Evolutionary conservation across 2,329 filamentous ascomycete genomes (phyloP).

Genomic region (Sarocladium brachiariae): DNA sequence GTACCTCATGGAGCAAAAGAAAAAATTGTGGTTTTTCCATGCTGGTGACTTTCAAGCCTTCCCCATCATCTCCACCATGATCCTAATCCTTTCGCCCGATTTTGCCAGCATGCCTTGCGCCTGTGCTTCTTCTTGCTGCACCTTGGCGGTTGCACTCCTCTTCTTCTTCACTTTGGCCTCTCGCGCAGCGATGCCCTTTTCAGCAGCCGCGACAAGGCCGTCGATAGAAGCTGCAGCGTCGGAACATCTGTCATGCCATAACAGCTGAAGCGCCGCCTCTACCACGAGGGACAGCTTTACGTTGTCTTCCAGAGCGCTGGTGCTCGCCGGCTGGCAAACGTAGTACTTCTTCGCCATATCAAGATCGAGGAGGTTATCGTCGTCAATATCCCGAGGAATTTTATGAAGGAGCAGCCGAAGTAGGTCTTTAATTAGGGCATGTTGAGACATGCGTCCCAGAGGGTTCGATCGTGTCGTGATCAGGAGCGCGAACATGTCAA

Average conservation of each 20-base stretch:
- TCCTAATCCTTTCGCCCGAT: conserved; percentile 36
- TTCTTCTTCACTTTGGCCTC: conserved; percentile 38
- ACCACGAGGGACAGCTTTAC: conserved; percentile 64
- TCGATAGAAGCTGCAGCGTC: conserved; percentile 26
- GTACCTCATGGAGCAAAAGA: no score
- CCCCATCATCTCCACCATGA: conserved; percentile 25
- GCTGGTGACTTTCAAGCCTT: background rate
- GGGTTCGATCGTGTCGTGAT: conserved; percentile 29
- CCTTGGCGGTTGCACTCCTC: conserved; percentile 25
- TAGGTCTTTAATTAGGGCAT: conserved; percentile 39
- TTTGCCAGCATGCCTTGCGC: conserved; percentile 37
- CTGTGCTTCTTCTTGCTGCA: conserved; percentile 29
- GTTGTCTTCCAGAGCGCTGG: conserved; percentile 57
- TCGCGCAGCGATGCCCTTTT: conserved; percentile 42
- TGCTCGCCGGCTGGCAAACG: conserved; percentile 58
- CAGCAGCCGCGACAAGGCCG: conserved; percentile 31
- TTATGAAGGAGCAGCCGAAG: conserved; percentile 35
- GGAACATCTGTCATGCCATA: conserved; percentile 26
- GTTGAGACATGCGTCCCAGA: conserved; percentile 30
- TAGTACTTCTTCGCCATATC: conserved; percentile 51
- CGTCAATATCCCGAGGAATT: conserved; percentile 25
- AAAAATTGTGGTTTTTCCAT: background rate
- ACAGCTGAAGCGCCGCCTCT: conserved; percentile 55
- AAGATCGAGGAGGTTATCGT: conserved; percentile 32
- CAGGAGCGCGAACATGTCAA: conserved; percentile 51